Evolutionary conservation across 495 filamentous ascomycete genomes (phyloP), one percentile per base, ranked within the genome.

Genomic region (Talaromyces ruber): DNA sequence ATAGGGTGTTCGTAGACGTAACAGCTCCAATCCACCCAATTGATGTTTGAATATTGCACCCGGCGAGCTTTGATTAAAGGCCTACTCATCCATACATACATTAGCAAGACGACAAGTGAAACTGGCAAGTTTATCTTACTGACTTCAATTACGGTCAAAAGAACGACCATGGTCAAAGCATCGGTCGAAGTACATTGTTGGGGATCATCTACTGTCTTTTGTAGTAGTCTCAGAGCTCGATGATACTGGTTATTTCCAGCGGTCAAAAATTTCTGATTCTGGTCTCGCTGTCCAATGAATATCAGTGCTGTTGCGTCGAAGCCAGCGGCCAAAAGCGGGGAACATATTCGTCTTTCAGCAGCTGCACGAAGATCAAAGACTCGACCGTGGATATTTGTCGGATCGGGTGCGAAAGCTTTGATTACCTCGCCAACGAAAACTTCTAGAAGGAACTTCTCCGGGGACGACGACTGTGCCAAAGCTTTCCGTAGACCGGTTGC

Each of bases 131-230:
- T 6, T 24, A 4, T 26, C 28, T 1, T n/a, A 62, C 58, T 32
- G 11, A 70, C 69, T 64, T 71, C 69, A 22, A 67, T 64, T 21
- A 71, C 67, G 6, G 65, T 69, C 21, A 67, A 61, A 16, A 71
- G 56, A 21, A 71, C 51, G 11, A 71, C 64, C 3, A 66, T 65
- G 11, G 66, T 56, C 16, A 71, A 54, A 12, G 67, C 62, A 28
- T 71, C 69, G 18, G 69, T 71, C 6, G 66, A 67, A 26, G 66
- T 63, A 9, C 64, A 63, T 45, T 62, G 52, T 18, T 64, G 21
- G 5, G 61, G 61, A 37, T 67, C 58, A 32, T 68, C 58, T 22
- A 71, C 45, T 3, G 69, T 65, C 22, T 50, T 43, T 45, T 71
- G 69, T 0, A 71, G 60, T 2, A 60, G 58, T 21, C 64, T 60